A percentile compares a stretch with the other conserved stretches of the same genome.
Evolutionary conservation across 2,329 filamentous ascomycete species (phyloP).

Genomic region (Calonectria pseudoreteaudii): DNA sequence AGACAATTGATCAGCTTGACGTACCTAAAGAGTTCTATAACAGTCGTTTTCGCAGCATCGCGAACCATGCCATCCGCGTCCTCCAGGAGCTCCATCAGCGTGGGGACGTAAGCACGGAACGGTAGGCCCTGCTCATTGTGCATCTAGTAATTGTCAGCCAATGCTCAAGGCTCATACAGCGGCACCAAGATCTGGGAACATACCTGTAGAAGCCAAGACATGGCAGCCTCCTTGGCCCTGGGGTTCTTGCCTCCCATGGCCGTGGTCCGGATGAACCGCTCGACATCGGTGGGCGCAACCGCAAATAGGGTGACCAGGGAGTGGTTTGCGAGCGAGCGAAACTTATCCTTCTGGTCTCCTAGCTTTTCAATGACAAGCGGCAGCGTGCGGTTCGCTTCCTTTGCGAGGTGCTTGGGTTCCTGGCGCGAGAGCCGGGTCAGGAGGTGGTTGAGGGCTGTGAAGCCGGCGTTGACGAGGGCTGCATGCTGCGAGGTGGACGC

Average conservation of each 20-base stretch:
- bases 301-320: constrained; percentile 83
- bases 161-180: not conserved
- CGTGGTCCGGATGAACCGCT: constrained; percentile 81
- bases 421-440: constrained; percentile 88
- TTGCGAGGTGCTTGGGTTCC: constrained; percentile 78
- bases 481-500: constrained; percentile 83
- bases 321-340: constrained; percentile 79
- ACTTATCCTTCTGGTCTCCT: constrained; percentile 88
- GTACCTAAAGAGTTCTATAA: constrained; percentile 88
- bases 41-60: constrained; percentile 83
- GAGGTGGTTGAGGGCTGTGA: constrained; percentile 89
- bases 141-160: constrained; percentile 66
- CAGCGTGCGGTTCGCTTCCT: constrained; percentile 78
- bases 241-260: constrained; percentile 85
- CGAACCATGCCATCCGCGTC: constrained; percentile 90
- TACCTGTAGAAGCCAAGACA: constrained; percentile 88
- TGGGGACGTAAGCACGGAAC: constrained; percentile 86
- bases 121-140: constrained; percentile 82
- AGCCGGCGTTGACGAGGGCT: constrained; percentile 82
- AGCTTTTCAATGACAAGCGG: constrained; percentile 85
- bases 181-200: not conserved
- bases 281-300: constrained; percentile 77
- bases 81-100: constrained; percentile 87
- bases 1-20: constrained; percentile 33
- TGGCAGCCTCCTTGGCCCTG: constrained; percentile 84